Conservation (phyloP, 345 rosid species). For the Melaleuca quinquenervia region DNA sequence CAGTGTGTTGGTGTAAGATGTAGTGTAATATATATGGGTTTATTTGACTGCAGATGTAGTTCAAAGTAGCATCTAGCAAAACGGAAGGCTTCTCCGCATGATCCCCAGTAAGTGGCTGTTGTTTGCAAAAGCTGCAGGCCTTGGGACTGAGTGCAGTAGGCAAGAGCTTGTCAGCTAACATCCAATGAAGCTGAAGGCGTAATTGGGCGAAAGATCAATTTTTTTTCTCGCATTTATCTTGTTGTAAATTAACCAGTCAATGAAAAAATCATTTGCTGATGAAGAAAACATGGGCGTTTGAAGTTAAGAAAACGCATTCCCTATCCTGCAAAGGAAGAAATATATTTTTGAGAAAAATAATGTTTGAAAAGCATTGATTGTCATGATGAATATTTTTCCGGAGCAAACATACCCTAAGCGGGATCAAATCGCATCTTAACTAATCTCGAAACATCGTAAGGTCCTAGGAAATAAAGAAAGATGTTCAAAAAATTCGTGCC, state of each 20-base stretch:
- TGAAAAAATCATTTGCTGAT: rapidly evolving
- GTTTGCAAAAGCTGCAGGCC: neutral
- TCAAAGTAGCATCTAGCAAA: neutral
- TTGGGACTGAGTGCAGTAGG: neutral
- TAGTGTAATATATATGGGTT: neutral
- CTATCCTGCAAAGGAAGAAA: neutral
- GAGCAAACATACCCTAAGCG: neutral
- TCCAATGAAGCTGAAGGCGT: too few relatives aligned
- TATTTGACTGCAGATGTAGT: neutral
- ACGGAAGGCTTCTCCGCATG: too few relatives aligned
- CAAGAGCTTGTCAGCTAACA: too few relatives aligned
- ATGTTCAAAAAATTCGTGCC: neutral
- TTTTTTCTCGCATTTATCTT: too few relatives aligned
- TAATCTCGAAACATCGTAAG: neutral
- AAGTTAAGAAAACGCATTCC: neutral
- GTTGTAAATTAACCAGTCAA: neutral
- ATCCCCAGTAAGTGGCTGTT: neutral
- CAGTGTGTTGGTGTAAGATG: neutral
- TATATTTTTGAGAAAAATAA: neutral
- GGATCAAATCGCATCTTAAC: neutral
- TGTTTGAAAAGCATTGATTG: rapidly evolving
- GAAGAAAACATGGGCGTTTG: neutral
- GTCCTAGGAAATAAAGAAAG: neutral
- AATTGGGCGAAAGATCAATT: neutral
- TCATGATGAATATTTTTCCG: rapidly evolving